Conservation (phyloP, 306 rosid genomes). For the Pyrus pyrifolia region DNA sequence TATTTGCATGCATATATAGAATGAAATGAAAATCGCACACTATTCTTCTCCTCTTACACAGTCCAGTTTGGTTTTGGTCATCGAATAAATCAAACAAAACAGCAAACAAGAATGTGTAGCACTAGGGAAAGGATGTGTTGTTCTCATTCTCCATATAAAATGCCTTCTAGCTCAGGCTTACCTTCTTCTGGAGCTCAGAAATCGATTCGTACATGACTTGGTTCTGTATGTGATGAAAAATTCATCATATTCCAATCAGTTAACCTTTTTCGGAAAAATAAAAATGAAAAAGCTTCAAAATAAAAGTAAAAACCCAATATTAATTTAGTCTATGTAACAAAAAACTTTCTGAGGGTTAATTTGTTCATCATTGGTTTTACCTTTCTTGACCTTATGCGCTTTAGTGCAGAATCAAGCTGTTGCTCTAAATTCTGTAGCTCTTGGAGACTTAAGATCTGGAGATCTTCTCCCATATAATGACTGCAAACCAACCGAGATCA, state of each 20-base stretch:
- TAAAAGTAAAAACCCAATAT: neutral
- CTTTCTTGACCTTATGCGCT: slow-evolving; percentile 68
- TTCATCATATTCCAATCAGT: neutral
- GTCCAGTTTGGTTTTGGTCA: neutral
- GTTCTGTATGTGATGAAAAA: slow-evolving; percentile 42
- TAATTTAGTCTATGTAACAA: neutral
- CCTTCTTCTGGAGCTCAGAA: slow-evolving; percentile 80
- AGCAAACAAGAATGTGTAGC: neutral
- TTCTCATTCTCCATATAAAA: neutral
- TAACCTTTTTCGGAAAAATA: neutral
- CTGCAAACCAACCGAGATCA: slow-evolving; percentile 28
- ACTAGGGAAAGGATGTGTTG: neutral
- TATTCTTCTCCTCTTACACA: too few species aligned
- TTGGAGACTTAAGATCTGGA: slow-evolving; percentile 48
- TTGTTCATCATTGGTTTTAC: slow-evolving; percentile 21
- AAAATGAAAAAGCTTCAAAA: neutral
- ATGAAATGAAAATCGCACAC: neutral
- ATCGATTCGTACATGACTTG: slow-evolving; percentile 76
- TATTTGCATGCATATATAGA: neutral
- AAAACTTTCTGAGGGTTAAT: neutral
- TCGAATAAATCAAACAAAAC: neutral
- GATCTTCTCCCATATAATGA: slow-evolving; percentile 74
- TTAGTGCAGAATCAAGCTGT: slow-evolving; percentile 78
- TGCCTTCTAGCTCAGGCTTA: neutral
- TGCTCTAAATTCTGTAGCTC: slow-evolving; percentile 84